Base-by-base conservation (phyloP, 805 yeast genomes). In the Tetrapisispora arboricola region DNA sequence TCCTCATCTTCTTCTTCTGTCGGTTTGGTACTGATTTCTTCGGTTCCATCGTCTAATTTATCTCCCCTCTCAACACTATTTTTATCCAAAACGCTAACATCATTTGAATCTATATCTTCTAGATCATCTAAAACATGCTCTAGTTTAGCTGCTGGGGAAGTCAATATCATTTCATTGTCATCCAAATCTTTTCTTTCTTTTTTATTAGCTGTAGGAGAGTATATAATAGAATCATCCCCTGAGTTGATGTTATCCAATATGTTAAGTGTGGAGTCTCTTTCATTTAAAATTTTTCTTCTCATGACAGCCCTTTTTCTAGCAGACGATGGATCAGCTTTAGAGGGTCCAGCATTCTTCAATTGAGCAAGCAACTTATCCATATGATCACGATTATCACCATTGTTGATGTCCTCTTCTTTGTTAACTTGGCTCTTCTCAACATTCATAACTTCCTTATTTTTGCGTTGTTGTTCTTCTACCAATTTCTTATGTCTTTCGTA, bases 331-430 rank as follows among this genome's bases (percentile, higher is more conserved):
- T 87, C 92, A 6, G 84, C 78, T 46, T 78, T 76, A 5, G 78
- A 64, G 10, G 92, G 84, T 1, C 90, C 94, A 0, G 92, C 84
- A 15, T 88, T 87, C 55, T 87, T 81, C 54, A 92, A 72, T 54
- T 83, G 85, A 58, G 87, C 94, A 43, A 92, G 70, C 37, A 92
- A 67, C 27, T 81, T 75, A 58, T 92, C 98, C 83, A 92, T 86
- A 32, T 86, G 78, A 11, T 67, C 74, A 37, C 63, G 54, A 30
- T 61, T 52, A 33, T 59, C 65, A 12, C 47, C 55, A 11, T 42
- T 40, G 19, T 45, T 46, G 10, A 43, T 56, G 24, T 41, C 48
- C 2, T n/a, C 29, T 10, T 34, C 37, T 24, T 13, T 13, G 32
- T 48, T 5, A 32, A 45, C 47, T 3, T 32, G 45, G 11, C 38